Evolutionary conservation across 352 stramenopile species (phyloP).

Genomic region (Phytopythium aichiense): DNA sequence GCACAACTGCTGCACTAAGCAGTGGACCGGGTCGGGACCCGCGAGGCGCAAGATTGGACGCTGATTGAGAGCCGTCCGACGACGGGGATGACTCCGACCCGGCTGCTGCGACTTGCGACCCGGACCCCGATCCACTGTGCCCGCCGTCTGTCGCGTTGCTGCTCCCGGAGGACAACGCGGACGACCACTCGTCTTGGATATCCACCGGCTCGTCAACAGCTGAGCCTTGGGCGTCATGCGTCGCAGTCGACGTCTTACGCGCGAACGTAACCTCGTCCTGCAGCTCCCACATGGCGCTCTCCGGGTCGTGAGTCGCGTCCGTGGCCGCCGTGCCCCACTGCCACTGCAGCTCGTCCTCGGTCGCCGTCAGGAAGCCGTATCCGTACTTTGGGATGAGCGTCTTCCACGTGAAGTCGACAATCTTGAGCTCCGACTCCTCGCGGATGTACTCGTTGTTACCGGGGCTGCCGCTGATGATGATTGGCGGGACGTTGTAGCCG

Average conservation of each 20-base stretch:
- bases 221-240: constrained; percentile 27
- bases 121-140: background rate
- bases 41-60: background rate
- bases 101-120: background rate
- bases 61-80: background rate
- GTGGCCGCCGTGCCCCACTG: constrained; percentile 52
- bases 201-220: constrained; percentile 36
- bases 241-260: constrained; percentile 20
- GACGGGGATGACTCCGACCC: background rate
- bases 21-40: background rate
- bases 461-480: constrained; percentile 67
- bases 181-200: constrained; percentile 20
- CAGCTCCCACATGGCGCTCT: constrained; percentile 39
- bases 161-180: constrained; percentile 12
- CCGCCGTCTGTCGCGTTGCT: background rate
- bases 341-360: constrained; percentile 45
- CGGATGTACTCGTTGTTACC: constrained; percentile 81
- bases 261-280: constrained; percentile 47
- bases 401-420: constrained; percentile 53
- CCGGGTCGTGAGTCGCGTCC: constrained; percentile 34
- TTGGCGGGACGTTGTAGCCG: constrained; percentile 49
- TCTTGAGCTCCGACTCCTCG: constrained; percentile 33
- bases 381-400: constrained; percentile 73
- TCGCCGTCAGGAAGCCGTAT: constrained; percentile 67
- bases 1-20: background rate